phyloP scores from a whole-genome alignment of 345 rosid genomes.

The Arabis alpina region DNA sequence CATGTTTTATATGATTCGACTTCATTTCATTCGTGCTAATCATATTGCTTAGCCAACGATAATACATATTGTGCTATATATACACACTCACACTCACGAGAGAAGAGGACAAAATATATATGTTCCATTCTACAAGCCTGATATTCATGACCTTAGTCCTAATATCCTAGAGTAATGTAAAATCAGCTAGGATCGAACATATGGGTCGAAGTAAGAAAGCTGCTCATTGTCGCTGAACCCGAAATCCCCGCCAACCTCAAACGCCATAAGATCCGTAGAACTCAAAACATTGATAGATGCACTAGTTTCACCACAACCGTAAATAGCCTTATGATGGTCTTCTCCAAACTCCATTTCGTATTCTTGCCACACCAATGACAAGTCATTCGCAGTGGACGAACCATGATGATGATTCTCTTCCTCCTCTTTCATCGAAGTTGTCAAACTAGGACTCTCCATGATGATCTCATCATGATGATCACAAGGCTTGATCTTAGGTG shows the following conservation, averaged over 20 bases:
- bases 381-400: slow-evolving; percentile 28
- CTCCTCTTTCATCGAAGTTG: slow-evolving; percentile 34
- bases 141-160: slow-evolving; percentile 14
- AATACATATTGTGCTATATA: not conserved
- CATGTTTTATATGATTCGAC: no score
- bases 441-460: slow-evolving; percentile 34
- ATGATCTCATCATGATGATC: slow-evolving; percentile 37
- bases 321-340: slow-evolving; percentile 29
- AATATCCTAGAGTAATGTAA: slow-evolving; percentile 1
- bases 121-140: slow-evolving; percentile 17
- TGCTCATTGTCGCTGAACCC: slow-evolving; percentile 21
- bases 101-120: slow-evolving; percentile 15
- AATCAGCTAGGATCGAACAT: slow-evolving; percentile 29
- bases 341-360: slow-evolving; percentile 18
- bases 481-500: slow-evolving; percentile 20
- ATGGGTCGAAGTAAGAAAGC: slow-evolving; percentile 13
- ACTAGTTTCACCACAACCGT: slow-evolving; percentile 25
- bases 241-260: slow-evolving; percentile 28
- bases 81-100: not conserved
- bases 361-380: slow-evolving; percentile 38
- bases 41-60: no score
- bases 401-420: slow-evolving; percentile 30
- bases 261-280: slow-evolving; percentile 17
- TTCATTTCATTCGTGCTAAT: no score
- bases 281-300: slow-evolving; percentile 17